Evolutionary conservation across 345 rosid genomes (phyloP), one percentile per base, ranked within the genome.

Genomic region (Hypericum perforatum): DNA sequence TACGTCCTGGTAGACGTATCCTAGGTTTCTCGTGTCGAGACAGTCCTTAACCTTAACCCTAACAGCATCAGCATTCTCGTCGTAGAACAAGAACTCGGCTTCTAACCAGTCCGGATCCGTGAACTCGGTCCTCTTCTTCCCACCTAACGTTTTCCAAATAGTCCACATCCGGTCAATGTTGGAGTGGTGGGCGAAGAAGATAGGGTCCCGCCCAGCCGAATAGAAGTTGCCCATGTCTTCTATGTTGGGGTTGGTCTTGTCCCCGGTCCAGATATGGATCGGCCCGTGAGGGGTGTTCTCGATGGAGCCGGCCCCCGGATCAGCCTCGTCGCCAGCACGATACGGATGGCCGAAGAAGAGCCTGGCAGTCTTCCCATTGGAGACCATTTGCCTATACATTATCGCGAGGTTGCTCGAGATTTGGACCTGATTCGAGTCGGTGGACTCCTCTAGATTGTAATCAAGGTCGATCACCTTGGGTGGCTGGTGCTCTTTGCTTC

Each of bases 201-300:
- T 52, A 0, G 90, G 90, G 53, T 80, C 91, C 50, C 82, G 72
- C 0, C 43, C 91, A 0, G 84, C 82, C 0, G 91, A 78, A 64
- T 80, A 78, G 64, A 83, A 74, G 37, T 59, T 77, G 3, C 90
- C 90, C 90, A 83, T 80, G 74, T 83, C 36, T 50, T 80, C 90
- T 0, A 48, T 3, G 57, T 83, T 70, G 2, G 80, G 78, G 11
- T 76, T 78, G 0, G 37, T 76, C 14, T 39, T 39, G 45, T 78
- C 90, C 0, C 86, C 86, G 39, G 71, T 43, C 90, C 86, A 80
- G 11, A 42, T 0, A 43, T 80, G 91, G 37, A 83, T 46, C 0
- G 71, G 49, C 5, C 73, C 77, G 8, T 83, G 86, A 7, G 91
- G 91, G 5, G 49, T 56, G 48, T 62, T 68, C 80, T 83, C 91